Conservation (phyloP, 352 stramenopile genomes). For the Poterioochromonas sp. region DNA sequence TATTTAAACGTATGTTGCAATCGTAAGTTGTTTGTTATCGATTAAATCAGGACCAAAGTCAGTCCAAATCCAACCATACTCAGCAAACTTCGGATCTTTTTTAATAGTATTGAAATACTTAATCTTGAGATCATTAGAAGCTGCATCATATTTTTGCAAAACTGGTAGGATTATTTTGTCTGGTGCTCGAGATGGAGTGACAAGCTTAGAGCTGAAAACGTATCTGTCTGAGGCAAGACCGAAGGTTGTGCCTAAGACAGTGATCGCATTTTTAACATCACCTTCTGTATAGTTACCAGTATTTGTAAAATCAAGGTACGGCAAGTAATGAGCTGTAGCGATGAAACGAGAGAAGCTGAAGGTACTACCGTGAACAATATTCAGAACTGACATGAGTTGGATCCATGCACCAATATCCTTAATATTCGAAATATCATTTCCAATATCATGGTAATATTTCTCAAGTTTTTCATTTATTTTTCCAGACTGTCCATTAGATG, state of each 20-base stretch:
- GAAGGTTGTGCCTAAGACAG: background rate
- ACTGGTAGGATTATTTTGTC: background rate
- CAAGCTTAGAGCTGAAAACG: background rate
- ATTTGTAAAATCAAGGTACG: background rate
- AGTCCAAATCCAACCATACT: background rate
- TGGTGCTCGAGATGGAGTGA: background rate
- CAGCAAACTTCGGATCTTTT: background rate
- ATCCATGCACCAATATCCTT: background rate
- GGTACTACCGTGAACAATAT: background rate
- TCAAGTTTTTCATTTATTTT: background rate
- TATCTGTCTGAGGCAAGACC: background rate
- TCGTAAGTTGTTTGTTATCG: background rate
- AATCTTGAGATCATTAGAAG: background rate
- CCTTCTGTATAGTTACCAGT: background rate
- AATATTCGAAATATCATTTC: background rate
- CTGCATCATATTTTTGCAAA: background rate
- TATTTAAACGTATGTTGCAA: background rate
- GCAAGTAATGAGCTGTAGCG: background rate
- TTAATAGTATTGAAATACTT: background rate
- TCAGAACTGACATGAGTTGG: background rate
- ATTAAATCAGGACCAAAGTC: background rate
- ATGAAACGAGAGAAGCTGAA: background rate
- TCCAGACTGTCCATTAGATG: background rate
- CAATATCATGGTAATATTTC: background rate
- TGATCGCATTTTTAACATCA: no score